Conservation (phyloP, 306 rosid species). For the Parietaria judaica region DNA sequence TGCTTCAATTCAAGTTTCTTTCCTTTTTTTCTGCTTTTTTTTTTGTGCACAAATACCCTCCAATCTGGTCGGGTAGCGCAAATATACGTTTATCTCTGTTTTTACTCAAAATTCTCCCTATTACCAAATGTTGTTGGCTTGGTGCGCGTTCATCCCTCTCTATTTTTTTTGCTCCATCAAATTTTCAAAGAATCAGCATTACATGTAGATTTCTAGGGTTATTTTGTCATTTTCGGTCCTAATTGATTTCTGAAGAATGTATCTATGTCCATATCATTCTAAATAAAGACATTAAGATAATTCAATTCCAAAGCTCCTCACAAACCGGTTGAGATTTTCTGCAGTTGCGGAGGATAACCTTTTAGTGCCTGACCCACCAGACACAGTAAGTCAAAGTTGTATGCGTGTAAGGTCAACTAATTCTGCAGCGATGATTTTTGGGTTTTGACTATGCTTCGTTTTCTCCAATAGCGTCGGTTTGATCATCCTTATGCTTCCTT, state of each 20-base stretch:
- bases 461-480: constrained; percentile 49
- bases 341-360: constrained; percentile 95
- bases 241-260: no score
- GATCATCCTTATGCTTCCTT: constrained; percentile 86
- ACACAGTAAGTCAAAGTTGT: constrained; percentile 35
- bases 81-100: no score
- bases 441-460: constrained; percentile 9
- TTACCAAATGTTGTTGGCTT: no score
- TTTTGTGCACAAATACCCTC: neutral
- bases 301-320: neutral
- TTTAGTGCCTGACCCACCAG: constrained; percentile 50
- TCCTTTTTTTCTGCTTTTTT: neutral
- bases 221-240: constrained; percentile 10
- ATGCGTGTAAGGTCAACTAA: neutral
- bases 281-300: neutral
- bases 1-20: neutral
- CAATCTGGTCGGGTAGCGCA: neutral
- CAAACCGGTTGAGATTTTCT: constrained; percentile 15
- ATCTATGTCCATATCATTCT: no score
- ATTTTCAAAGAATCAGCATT: neutral
- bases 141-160: no score
- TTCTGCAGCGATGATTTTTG: neutral
- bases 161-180: no score
- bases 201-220: neutral
- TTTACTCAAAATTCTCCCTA: no score